Percentiles rank a stretch among this genome's conserved stretches.
Evolutionary conservation across 257 asterid species (phyloP).

Genomic region (Datura wrightii): DNA sequence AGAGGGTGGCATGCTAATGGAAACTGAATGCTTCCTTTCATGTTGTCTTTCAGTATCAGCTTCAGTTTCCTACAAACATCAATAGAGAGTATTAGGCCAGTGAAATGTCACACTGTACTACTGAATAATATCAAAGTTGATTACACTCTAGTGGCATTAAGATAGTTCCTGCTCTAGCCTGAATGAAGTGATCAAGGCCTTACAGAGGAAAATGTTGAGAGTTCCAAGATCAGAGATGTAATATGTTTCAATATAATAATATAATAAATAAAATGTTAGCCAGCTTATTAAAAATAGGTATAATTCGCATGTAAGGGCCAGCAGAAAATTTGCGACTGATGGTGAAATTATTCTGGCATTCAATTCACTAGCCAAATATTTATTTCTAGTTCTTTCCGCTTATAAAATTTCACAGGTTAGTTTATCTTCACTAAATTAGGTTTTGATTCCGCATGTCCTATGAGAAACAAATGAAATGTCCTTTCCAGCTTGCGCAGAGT

Average conservation of each 20-base stretch:
- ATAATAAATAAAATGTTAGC: background rate
- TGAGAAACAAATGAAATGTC: no score
- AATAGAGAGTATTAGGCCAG: background rate
- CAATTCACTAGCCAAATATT: background rate
- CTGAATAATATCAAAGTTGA: background rate
- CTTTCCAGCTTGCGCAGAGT: no score
- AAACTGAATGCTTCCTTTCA: conserved; percentile 47
- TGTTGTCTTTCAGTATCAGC: conserved; percentile 32
- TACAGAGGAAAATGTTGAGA: background rate
- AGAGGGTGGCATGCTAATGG: conserved; percentile 77
- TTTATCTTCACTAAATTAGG: background rate
- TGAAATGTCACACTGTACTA: background rate
- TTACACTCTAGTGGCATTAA: background rate
- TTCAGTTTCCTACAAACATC: conserved; percentile 49
- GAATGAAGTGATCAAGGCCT: background rate
- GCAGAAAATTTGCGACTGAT: background rate
- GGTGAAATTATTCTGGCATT: background rate
- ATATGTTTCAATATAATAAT: background rate
- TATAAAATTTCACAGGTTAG: background rate
- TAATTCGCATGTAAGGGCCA: background rate
- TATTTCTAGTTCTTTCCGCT: background rate
- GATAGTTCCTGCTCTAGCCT: background rate
- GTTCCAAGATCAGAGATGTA: background rate
- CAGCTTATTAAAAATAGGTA: background rate
- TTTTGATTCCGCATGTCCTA: no score